Percentiles rank a stretch among this genome's conserved stretches.
phyloP scores from a whole-genome alignment of 352 stramenopile species.

The Pythium aquatile region DNA sequence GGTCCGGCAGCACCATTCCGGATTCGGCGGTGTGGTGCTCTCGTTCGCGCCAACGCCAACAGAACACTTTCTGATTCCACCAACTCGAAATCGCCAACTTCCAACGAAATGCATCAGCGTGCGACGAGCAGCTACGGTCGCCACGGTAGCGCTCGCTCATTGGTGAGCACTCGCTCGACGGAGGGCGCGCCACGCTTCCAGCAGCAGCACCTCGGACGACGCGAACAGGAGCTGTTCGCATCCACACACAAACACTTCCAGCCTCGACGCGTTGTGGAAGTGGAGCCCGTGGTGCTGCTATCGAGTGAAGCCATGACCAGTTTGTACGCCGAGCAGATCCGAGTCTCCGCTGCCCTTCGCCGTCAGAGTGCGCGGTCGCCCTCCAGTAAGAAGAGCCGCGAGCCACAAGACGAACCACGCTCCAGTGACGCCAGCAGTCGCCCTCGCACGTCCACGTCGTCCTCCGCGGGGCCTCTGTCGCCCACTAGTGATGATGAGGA shows the following conservation, averaged over 20 bases:
- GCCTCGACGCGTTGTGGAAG: conserved; percentile 11
- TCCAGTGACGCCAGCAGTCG: conserved; percentile 16
- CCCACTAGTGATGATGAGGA: conserved; percentile 2
- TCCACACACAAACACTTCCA: conserved; percentile 7
- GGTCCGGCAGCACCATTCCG: background rate
- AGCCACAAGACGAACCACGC: conserved; percentile 18
- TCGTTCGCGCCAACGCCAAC: conserved; percentile 14
- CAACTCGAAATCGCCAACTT: background rate
- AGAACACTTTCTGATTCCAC: conserved; percentile 6
- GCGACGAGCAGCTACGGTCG: conserved; percentile 1
- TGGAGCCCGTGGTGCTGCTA: conserved; percentile 19
- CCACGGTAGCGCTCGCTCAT: background rate
- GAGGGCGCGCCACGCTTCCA: conserved; percentile 1
- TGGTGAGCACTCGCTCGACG: conserved; percentile 1
- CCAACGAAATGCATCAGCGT: background rate
- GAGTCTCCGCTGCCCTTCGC: background rate
- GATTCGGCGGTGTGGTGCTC: background rate
- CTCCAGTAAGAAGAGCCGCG: background rate
- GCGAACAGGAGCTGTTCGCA: background rate
- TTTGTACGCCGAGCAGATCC: conserved; percentile 24
- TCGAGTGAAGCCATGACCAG: conserved; percentile 13
- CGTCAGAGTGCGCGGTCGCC: background rate
- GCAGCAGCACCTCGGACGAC: background rate
- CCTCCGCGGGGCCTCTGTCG: conserved; percentile 26
- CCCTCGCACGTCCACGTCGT: conserved; percentile 28